Evolutionary conservation across 306 rosid genomes (phyloP), one percentile per base, ranked within the genome.

Genomic region (Vigna hirtella): DNA sequence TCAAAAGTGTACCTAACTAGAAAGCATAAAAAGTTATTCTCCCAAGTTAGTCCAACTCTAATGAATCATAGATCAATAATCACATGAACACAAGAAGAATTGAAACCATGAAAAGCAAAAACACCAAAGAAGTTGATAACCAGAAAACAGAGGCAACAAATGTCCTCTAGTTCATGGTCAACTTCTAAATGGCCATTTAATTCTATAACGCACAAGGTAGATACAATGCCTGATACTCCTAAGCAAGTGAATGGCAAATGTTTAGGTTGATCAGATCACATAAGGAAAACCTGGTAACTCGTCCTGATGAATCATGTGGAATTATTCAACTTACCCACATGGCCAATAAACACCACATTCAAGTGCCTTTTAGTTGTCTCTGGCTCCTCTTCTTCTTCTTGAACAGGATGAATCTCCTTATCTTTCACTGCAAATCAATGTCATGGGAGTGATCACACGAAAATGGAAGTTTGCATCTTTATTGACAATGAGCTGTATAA

Each of bases 301-400:
- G 40, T 14, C 42, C 10, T 36, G 30, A 78, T 30, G 74, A 66
- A 67, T 20, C 57, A 49, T 48, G 71, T 15, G 51, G 66, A 57
- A 68, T 51, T 49, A 42, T 52, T 80, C 77, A 77, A 85, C 98
- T 73, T 79, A 96, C 99, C 99, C 14, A 96, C 99, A 64, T 96
- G 99, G 24, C 99, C 99, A 78, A 96, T 96, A 57, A 96, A 96
- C 32, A 96, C 99, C 52, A 86, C 98, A 77, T 96, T 96, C 85
- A 96, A 80, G 79, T 93, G 99, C 36, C 97, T 85, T 91, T 90
- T 96, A 80, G 68, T 62, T 73, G 32, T 10, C 64, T 81, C 93
- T 24, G 1, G 42, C 76, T 76, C 89, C 2, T 74, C 90, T 9
- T 77, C 84, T 61, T 84, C 80, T 0, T 84, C 87, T 63, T 66